phyloP scores from a whole-genome alignment of 164 flowering plant genomes.

The Brasenia schreberi region DNA sequence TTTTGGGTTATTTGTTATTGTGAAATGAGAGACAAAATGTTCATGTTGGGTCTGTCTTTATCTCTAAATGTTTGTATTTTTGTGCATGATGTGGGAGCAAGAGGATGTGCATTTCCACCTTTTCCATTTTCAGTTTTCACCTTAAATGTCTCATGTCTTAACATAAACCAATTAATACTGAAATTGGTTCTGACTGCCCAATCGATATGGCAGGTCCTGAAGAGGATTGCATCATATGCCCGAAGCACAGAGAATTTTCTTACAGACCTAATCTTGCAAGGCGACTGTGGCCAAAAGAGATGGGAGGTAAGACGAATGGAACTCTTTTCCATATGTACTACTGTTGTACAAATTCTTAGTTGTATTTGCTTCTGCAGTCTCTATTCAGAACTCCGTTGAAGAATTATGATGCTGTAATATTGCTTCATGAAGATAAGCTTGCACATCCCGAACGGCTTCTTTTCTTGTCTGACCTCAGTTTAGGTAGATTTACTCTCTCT shows the following conservation, averaged over 20 bases:
- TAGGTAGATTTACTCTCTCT: slow-evolving; percentile 26
- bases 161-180: too few relatives aligned
- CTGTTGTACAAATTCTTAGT: too few relatives aligned
- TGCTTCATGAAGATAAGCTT: slow-evolving; percentile 68
- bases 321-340: too few relatives aligned
- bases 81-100: too few relatives aligned
- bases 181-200: too few relatives aligned
- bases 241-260: slow-evolving; percentile 65
- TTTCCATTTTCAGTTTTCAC: too few relatives aligned
- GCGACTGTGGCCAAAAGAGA: slow-evolving; percentile 33
- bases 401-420: slow-evolving; percentile 85
- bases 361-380: slow-evolving; percentile 32
- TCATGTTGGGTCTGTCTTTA: too few relatives aligned
- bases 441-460: slow-evolving; percentile 76
- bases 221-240: slow-evolving; percentile 71
- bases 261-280: slow-evolving; percentile 41
- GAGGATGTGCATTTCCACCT: too few relatives aligned
- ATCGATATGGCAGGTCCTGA: slow-evolving; percentile 28
- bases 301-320: slow-evolving; percentile 63
- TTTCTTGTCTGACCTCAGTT: slow-evolving; percentile 58
- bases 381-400: slow-evolving; percentile 79
- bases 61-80: too few relatives aligned
- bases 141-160: too few relatives aligned
- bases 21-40: too few relatives aligned
- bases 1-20: too few relatives aligned